Evolutionary conservation across 331 rosid species (phyloP).

Genomic region (Quercus lobata): DNA sequence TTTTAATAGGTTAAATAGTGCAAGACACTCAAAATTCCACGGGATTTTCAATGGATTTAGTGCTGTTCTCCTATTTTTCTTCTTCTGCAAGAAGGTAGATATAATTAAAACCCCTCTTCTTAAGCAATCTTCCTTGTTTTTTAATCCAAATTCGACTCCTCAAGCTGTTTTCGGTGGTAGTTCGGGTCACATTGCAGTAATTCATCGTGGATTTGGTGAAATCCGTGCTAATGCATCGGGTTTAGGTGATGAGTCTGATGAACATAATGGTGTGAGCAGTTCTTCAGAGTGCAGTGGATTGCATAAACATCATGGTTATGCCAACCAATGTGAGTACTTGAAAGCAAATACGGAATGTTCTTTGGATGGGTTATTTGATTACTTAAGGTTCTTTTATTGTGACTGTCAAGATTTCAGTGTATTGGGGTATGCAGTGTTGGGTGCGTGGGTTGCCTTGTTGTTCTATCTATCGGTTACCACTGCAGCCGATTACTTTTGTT

Average conservation of each 20-base stretch:
- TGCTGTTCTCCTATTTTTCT: slow-evolving; percentile 32
- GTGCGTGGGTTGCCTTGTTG: slow-evolving; percentile 74
- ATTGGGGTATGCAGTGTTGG: slow-evolving; percentile 63
- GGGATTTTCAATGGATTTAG: slow-evolving; percentile 39
- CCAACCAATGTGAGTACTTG: slow-evolving; percentile 62
- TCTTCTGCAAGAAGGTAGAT: slow-evolving; percentile 38
- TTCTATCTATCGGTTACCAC: slow-evolving; percentile 92
- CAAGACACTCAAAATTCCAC: slow-evolving; percentile 23
- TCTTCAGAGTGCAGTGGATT: slow-evolving; percentile 56
- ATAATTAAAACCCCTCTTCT: slow-evolving; percentile 38
- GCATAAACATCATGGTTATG: slow-evolving; percentile 41
- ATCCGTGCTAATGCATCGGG: slow-evolving; percentile 13
- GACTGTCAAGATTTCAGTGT: slow-evolving; percentile 46
- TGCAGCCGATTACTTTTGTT: slow-evolving; percentile 94
- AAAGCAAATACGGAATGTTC: slow-evolving; percentile 70
- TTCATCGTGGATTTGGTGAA: slow-evolving; percentile 40
- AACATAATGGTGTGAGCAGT: slow-evolving; percentile 7
- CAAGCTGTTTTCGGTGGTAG: slow-evolving; percentile 17
- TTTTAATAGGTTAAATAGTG: slow-evolving; percentile 23
- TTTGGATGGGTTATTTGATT: slow-evolving; percentile 72
- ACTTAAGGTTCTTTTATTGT: slow-evolving; percentile 70
- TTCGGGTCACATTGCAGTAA: slow-evolving; percentile 9
- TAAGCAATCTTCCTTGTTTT: slow-evolving; percentile 32
- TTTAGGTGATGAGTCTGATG: slow-evolving; percentile 28
- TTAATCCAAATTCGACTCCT: slow-evolving; percentile 10